Base-by-base conservation (phyloP, 2,329 filamentous ascomycete species). In the Xylaria sp. region DNA sequence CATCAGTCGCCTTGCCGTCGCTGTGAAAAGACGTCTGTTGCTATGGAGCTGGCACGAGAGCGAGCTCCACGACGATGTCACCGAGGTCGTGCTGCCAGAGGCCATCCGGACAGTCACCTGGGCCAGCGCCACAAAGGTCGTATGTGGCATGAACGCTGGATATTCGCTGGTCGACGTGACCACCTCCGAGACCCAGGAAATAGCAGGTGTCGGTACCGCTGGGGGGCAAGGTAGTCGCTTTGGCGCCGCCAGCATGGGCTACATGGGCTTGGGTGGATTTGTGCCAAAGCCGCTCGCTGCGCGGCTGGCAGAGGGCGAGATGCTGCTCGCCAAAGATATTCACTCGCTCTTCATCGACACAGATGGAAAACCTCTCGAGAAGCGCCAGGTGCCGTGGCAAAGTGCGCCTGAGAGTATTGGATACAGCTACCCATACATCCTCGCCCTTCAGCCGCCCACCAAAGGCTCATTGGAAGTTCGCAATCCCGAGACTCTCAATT, bases 31-130 rank as follows among this genome's bases (percentile, higher is more conserved):
- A 77, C 92, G 93, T 76, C 85, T 99, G 62, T 80, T 98, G 69
- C 82, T 98, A 64, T 99, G 96, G 94, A 93, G 91, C 76, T 99
- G 97, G 96, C 92, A 96, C 75, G 94, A 97, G 79, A 96, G 94
- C 84, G 96, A 98, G 82, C 86, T 98, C 51, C 88, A 88, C 57
- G 85, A 88, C 3, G 90, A 96, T 41, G 89, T 91, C 0, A 84
- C 85, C 33, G 96, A 98, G 81, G 88, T 98, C 46, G 88, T 90
- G 1, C 85, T 98, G 54, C 85, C 93, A 41, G 95, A 95, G 76
- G 90, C 92, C 25, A 92, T 98, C 71, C 93, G 96, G 77, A 94
- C 91, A 15, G 84, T 98, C 71, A 97, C 93, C 1, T 99, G 96
- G 96, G 92, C 93, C 7, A 94, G 89, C 68, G 94, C 93, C 15